Evolutionary conservation across 176 grass and related monocot species (phyloP).

Genomic region (Rhynchospora breviuscula): DNA sequence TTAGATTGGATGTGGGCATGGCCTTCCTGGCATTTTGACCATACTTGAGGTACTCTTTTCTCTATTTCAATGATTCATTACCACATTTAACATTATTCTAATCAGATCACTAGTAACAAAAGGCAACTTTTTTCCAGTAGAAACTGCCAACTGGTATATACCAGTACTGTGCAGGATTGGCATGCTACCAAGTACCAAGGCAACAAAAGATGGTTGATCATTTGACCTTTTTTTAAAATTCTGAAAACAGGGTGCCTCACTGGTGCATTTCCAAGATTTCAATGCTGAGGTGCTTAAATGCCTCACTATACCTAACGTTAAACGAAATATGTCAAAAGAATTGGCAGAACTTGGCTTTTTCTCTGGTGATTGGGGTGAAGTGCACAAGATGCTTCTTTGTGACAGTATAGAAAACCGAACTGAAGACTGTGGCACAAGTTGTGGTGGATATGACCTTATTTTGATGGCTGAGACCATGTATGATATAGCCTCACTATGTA

Average conservation of each 20-base stretch:
- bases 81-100: constrained; percentile 9
- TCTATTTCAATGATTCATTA: constrained; percentile 5
- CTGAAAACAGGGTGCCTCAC: constrained; percentile 52
- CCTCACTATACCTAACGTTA: constrained; percentile 88
- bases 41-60: constrained; percentile 51
- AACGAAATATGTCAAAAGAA: constrained; percentile 54
- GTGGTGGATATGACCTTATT: constrained; percentile 74
- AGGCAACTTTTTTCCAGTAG: background rate
- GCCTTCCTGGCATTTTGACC: constrained; percentile 80
- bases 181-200: background rate
- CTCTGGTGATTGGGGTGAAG: constrained; percentile 90
- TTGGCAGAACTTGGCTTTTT: constrained; percentile 57
- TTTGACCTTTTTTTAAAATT: constrained; percentile 4
- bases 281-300: constrained; percentile 87
- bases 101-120: background rate
- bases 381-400: constrained; percentile 56
- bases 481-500: constrained; percentile 56
- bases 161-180: background rate
- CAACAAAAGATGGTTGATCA: constrained; percentile 7
- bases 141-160: background rate
- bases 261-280: constrained; percentile 95
- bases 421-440: constrained; percentile 7
- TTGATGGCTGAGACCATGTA: constrained; percentile 97
- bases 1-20: constrained; percentile 94
- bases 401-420: constrained; percentile 33